Evolutionary conservation across 2,329 filamentous ascomycete genomes (phyloP), one percentile per base, ranked within the genome.

Genomic region (Paraphaeosphaeria minitans): DNA sequence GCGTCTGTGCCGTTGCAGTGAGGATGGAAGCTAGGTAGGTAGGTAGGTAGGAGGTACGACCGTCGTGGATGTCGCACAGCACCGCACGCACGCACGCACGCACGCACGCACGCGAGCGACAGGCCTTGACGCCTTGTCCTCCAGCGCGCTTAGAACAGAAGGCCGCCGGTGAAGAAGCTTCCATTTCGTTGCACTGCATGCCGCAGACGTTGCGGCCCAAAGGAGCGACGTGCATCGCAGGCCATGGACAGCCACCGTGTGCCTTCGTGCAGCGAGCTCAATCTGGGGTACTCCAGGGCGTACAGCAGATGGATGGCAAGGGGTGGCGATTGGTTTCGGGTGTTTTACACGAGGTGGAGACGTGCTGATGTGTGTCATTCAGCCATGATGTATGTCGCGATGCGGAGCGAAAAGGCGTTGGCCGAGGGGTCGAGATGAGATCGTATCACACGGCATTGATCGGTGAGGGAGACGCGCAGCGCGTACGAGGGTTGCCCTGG

Each of bases 401-500:
- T 57, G 45, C 53, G 54, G 53, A 46, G 47, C 50, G 31, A 22
- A 50, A 50, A 46, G 55, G 22, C 39, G 46, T 55, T 58, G 56
- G 50, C 50, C 13, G 43, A 39, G 41, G 41, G 37, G 49, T 53
- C 48, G 46, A 59, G 56, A 56, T 56, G 49, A 49, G 53, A 59
- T 59, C 57, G 57, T 50, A 59, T 50, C 56, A 59, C 57, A 56
- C 57, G 33, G 19, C 57, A 31, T 48, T 48, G 41, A 55, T 59
- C 57, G 57, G 57, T 59, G 41, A 55, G 42, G 14, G 5, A 24
- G 22, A 35, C 39, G 46, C 31, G 21, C 22, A 24, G 51, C 47
- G 27, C 29, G 27, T 52, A 27, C 37, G 24, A 29, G 39, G 43
- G 33, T 31, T 21, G 39, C 46, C 31, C 46, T 42, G 58, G 55